Evolutionary conservation across 331 rosid species (phyloP).

Genomic region (Quercus tomentella): DNA sequence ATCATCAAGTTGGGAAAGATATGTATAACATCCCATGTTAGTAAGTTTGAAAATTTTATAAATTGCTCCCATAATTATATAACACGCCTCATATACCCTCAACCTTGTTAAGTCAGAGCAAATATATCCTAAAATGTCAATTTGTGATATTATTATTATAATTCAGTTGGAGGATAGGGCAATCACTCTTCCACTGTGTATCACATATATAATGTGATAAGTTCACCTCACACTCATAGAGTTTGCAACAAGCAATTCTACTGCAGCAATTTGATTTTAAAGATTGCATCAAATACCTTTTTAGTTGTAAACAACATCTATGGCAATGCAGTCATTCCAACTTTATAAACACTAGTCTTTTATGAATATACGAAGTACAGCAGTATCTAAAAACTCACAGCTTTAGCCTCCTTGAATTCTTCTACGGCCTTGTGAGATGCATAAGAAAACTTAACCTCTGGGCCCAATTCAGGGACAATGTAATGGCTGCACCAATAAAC

Average conservation of each 20-base stretch:
- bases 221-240: too few relatives aligned
- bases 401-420: slow-evolving; percentile 79
- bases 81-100: neutral
- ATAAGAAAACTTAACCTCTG: slow-evolving; percentile 68
- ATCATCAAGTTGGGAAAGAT: neutral
- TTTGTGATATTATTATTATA: neutral
- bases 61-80: neutral
- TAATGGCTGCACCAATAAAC: slow-evolving; percentile 57
- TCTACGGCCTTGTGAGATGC: slow-evolving; percentile 85
- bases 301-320: neutral
- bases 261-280: neutral
- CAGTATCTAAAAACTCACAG: slow-evolving; percentile 40
- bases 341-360: neutral
- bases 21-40: neutral
- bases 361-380: neutral
- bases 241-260: neutral
- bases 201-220: neutral
- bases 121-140: neutral
- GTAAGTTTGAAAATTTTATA: neutral
- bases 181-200: neutral
- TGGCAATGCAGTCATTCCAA: neutral
- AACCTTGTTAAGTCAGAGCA: neutral
- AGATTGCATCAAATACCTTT: neutral
- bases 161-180: neutral
- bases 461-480: slow-evolving; percentile 86